Conservation (phyloP, 106 monocot genomes). For the Acanthochlamys bracteata region DNA sequence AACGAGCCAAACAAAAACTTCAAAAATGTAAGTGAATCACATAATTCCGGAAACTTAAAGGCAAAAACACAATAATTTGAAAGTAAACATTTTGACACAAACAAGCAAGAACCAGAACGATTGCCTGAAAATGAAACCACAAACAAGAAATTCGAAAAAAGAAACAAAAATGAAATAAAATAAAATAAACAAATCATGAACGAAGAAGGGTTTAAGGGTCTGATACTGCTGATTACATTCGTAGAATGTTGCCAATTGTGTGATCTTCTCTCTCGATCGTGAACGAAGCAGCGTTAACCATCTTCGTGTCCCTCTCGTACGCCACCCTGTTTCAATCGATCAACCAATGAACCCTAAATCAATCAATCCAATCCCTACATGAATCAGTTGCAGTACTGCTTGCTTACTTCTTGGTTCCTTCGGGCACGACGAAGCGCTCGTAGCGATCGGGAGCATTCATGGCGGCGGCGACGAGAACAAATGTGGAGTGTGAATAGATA, state of each 20-base stretch:
- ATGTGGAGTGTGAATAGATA: background rate
- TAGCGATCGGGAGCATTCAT: conserved; percentile 99
- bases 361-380: background rate
- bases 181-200: background rate
- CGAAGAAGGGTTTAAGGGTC: background rate
- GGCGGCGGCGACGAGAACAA: background rate
- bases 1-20: no score
- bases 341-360: background rate
- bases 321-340: conserved; percentile 46
- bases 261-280: conserved; percentile 92
- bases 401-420: conserved; percentile 78
- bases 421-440: conserved; percentile 96
- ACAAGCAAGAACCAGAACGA: no score
- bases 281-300: conserved; percentile 95
- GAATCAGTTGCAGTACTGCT: background rate
- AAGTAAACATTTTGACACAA: no score
- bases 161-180: background rate
- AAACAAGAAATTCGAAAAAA: no score
- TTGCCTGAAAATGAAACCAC: no score
- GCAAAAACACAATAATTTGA: no score
- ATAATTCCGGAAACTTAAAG: no score
- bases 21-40: no score
- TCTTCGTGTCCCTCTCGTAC: conserved; percentile 95
- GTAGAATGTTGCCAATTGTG: conserved; percentile 91
- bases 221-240: conserved; percentile 40